Base-by-base conservation (phyloP, 1,284 basidiomycete genomes). In the Testicularia cyperi region DNA sequence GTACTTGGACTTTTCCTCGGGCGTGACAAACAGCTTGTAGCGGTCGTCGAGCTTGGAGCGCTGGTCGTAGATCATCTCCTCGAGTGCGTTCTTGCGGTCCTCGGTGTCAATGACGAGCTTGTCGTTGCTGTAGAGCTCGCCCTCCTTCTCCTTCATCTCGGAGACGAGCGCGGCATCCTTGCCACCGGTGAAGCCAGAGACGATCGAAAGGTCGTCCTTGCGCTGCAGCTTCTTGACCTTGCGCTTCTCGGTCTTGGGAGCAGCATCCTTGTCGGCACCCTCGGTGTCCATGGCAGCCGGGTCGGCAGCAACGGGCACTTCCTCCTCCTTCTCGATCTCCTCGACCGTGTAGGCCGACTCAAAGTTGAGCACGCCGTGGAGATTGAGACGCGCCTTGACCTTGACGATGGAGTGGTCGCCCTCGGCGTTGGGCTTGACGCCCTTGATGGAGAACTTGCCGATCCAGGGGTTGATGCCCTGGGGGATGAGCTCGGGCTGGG, bases 361-460 rank as follows among this genome's bases (percentile, higher is more conserved):
- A 31, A 75, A 58, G 65, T 72, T 75, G 55, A 75, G 57, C 9
- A 75, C 65, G 35, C 69, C 67, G 67, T 75, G 73, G 29, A 74
- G 64, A 51, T 75, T 75, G 47, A 75, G 64, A 38, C 73, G 62
- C 19, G 73, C 70, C 67, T 75, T 75, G 52, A 75, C 70, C 69
- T 75, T 75, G 57, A 75, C 72, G 48, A 75, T 75, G 16, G 68
- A 72, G 65, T 74, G 72, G 57, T 75, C 73, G 31, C 73, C 73
- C 38, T 66, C 34, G 13, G 68, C 68, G 46, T 68, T 74, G 23
- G 73, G 73, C n/a, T 47, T 68, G 35, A 75, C 73, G 31, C 65
- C 65, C 49, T 75, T 70, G 54, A 75, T 70, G 18, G 62, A 60
- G 40, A 73, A 72, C 44, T 63, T 55, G 44, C 73, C 73, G 23